Evolutionary conservation across 495 filamentous ascomycete species (phyloP).

Genomic region (Tuber magnatum): DNA sequence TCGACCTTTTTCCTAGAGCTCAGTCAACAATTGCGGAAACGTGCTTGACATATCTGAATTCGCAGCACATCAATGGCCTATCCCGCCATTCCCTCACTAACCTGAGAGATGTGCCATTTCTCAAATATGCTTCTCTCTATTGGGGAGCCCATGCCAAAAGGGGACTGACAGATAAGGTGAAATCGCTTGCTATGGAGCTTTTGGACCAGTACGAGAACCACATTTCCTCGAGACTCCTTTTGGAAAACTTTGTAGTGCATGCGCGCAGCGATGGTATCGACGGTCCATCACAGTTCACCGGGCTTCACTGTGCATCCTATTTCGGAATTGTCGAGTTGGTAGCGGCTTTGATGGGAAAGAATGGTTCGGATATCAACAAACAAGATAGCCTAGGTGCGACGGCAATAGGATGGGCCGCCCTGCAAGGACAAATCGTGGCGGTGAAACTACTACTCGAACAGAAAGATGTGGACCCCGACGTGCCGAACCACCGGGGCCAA

Average conservation of each 20-base stretch:
- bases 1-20: neutral
- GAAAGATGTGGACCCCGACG: slow-evolving; percentile 15
- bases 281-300: neutral
- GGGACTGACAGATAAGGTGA: neutral
- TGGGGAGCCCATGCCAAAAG: neutral
- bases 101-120: neutral
- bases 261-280: neutral
- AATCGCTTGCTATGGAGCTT: neutral
- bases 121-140: neutral
- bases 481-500: neutral
- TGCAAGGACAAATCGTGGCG: slow-evolving; percentile 32
- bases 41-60: neutral
- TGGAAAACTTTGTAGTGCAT: neutral
- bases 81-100: neutral
- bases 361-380: neutral
- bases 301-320: neutral
- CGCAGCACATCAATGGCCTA: neutral
- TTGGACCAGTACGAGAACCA: neutral
- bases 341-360: neutral
- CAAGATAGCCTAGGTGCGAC: neutral
- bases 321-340: neutral
- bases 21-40: neutral
- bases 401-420: slow-evolving; percentile 40
- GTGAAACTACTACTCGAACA: slow-evolving; percentile 33
- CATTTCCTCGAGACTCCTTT: neutral